Percentiles rank a stretch among this genome's conserved stretches.
phyloP scores from a whole-genome alignment of 495 filamentous ascomycete genomes.

The Gamarada debralockiae region DNA sequence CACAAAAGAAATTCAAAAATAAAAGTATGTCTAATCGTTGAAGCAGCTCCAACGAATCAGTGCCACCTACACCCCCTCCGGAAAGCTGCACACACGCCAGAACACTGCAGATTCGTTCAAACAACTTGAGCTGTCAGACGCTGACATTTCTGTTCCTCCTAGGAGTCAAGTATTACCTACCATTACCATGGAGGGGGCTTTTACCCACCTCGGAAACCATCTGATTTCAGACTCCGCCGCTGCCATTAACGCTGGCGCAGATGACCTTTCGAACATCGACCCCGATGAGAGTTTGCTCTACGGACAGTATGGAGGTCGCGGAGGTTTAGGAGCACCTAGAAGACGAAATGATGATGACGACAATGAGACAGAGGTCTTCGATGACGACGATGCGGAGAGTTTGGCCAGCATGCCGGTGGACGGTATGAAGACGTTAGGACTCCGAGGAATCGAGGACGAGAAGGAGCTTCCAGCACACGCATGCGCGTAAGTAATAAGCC shows the following conservation, averaged over 20 bases:
- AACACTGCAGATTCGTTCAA: not conserved
- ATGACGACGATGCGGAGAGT: constrained; percentile 91
- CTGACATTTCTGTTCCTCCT: not conserved
- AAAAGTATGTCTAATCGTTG: too few relatives aligned
- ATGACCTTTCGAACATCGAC: constrained; percentile 64
- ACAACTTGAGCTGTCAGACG: not conserved
- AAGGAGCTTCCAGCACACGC: constrained; percentile 92
- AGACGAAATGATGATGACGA: constrained; percentile 76
- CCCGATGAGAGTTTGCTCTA: constrained; percentile 73
- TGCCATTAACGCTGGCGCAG: constrained; percentile 66
- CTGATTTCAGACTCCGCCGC: constrained; percentile 68
- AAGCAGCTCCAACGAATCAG: too few relatives aligned
- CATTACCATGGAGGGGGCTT: constrained; percentile 71
- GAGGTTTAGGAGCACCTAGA: constrained; percentile 36
- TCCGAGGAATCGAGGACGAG: constrained; percentile 69
- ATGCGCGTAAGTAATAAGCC: constrained; percentile 72
- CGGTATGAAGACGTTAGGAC: constrained; percentile 62
- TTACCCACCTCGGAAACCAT: constrained; percentile 82
- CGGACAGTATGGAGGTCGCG: constrained; percentile 59
- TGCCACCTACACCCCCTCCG: constrained; percentile 2
- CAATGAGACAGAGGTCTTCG: constrained; percentile 79
- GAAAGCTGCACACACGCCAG: not conserved
- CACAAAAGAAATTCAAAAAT: constrained; percentile 15
- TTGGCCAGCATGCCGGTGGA: constrained; percentile 81
- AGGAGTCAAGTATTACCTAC: constrained; percentile 5